These are phyloP conservation scores for Beauveria sp. DNA, from an alignment of 2,329 filamentous ascomycete species.

Conservation along the genomic window DNA sequence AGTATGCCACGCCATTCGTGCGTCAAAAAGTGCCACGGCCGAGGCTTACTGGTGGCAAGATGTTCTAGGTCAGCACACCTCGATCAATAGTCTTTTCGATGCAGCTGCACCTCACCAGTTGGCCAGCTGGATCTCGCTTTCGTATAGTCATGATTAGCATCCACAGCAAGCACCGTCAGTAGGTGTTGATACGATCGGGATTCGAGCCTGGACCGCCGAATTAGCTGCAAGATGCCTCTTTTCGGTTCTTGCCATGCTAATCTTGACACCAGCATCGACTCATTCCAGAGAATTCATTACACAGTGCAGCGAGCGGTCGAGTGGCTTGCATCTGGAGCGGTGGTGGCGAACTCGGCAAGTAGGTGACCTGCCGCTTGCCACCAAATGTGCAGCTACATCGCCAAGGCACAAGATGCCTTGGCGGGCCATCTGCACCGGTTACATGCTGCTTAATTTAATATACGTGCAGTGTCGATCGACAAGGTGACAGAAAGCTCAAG, in stretches of 20 bases:
- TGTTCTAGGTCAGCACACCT: too few relatives aligned
- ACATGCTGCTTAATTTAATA: not conserved
- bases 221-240: not conserved
- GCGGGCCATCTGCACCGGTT: not conserved
- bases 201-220: not conserved
- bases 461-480: constrained; percentile 3
- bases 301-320: not conserved
- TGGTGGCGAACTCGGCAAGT: not conserved
- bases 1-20: not conserved
- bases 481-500: not conserved
- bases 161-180: not conserved
- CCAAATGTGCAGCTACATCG: not conserved
- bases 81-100: not conserved
- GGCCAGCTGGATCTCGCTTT: too few relatives aligned
- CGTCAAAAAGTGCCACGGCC: not conserved
- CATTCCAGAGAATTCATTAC: not conserved
- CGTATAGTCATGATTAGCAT: too few relatives aligned
- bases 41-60: too few relatives aligned
- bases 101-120: not conserved
- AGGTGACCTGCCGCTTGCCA: not conserved
- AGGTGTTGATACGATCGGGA: not conserved
- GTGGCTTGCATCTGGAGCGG: not conserved
- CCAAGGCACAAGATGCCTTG: not conserved
- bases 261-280: not conserved
- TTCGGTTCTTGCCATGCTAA: not conserved